Base-by-base conservation (phyloP, 352 stramenopile genomes). In the Pythium sukuiense region DNA sequence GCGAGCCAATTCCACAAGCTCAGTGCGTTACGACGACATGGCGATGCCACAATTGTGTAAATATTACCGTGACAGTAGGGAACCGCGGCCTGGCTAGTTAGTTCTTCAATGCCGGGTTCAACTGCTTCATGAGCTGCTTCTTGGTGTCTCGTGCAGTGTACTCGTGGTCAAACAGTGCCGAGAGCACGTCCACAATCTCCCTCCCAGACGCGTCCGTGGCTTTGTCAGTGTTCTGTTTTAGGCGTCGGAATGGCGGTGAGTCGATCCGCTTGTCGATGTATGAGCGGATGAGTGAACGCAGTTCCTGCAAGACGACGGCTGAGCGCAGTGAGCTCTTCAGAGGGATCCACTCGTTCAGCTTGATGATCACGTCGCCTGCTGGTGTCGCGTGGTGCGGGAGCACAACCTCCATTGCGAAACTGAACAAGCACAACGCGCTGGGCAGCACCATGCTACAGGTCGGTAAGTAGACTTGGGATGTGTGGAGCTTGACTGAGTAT, bases 401-500 rank as follows among this genome's bases (percentile, higher is more conserved):
- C 8, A 93, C 61, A 16, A 79, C 57, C 61, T 94, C 84, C 12
- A 93, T 67, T 14, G 69, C 65, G 61, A 83, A 77, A 55, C 84
- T 87, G 66, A 96, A 96, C 18, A 96, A 52, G 33, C 81, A 87
- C 30, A 94, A 61, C 5, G 82, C 73, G 32, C 74, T 71, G 0
- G 81, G 84, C 8, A 87, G 63, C 30, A 95, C 85, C 57, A 91
- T 67, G 27, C 76, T 90, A 12, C 73, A 90, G 11, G 81, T 68
- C 11, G 86, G 86, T 8, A 96, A 53, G 72, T 91, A 95, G 39
- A 96, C 80, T 46, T 90, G 79, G 26, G 86, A 96, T 35, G 88
- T 96, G 61, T 93, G 79, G 13, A 96, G 73, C 71, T 95, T 95
- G 24, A 93, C 71, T 11, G 84, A 65, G 61, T 88, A 96, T 43